A percentile compares a stretch with the other conserved stretches of the same genome.
Evolutionary conservation across 1,284 basidiomycete species (phyloP).

Genomic region (Heliocybe sulcata): DNA sequence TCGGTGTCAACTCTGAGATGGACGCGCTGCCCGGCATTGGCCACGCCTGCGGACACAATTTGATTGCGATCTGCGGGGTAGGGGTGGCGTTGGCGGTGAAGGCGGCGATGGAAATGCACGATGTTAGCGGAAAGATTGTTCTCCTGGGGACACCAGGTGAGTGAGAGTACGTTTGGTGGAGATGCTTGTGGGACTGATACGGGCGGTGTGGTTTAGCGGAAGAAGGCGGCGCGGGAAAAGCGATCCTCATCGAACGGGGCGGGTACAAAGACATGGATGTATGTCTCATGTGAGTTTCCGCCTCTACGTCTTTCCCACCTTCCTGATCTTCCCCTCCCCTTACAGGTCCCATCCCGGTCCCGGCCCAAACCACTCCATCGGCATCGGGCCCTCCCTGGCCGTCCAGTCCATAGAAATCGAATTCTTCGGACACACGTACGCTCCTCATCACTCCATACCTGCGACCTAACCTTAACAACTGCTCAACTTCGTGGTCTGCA

Average conservation of each 20-base stretch:
- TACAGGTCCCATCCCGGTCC: constrained; percentile 59
- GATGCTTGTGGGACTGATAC: not conserved
- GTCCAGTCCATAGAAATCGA: constrained; percentile 54
- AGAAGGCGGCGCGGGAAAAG: constrained; percentile 76
- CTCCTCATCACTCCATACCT: constrained; percentile 4
- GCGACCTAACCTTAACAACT: not conserved
- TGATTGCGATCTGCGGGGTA: constrained; percentile 78
- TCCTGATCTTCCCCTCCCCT: not conserved
- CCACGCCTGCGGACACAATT: constrained; percentile 81
- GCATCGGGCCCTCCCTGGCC: constrained; percentile 46
- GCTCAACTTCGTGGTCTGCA: not conserved
- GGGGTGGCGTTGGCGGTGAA: constrained; percentile 71
- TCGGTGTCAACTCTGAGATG: constrained; percentile 74
- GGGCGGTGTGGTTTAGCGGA: constrained; percentile 40
- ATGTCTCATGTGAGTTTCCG: constrained; percentile 56
- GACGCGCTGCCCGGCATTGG: constrained; percentile 53
- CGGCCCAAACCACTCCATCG: constrained; percentile 39
- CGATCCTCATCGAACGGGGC: constrained; percentile 63
- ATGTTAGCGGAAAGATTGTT: constrained; percentile 66
- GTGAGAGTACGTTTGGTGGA: constrained; percentile 4
- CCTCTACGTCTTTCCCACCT: not conserved
- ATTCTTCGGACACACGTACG: constrained; percentile 61
- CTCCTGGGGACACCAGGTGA: constrained; percentile 81
- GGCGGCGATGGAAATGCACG: constrained; percentile 53
- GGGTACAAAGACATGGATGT: constrained; percentile 74